A percentile compares a stretch with the other conserved stretches of the same genome.
Evolutionary conservation across 495 filamentous ascomycete genomes (phyloP).

Genomic region (Aspergillus carlsbadensis): DNA sequence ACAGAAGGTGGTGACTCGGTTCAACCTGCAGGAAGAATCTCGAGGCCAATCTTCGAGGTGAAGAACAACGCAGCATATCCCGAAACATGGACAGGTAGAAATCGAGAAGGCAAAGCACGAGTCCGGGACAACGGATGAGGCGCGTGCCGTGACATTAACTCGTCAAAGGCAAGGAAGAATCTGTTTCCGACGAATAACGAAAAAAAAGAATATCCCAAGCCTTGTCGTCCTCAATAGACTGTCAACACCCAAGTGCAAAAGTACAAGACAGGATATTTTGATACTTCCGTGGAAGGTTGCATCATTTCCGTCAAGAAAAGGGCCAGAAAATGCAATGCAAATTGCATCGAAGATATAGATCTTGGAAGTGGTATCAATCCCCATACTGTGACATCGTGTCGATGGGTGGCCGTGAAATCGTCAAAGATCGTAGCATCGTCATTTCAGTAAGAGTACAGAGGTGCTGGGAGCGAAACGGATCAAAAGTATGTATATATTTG

Average conservation of each 20-base stretch:
- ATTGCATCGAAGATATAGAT: slow-evolving; percentile 27
- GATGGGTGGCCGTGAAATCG: slow-evolving; percentile 40
- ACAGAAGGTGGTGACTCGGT: slow-evolving; percentile 5
- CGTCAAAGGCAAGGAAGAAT: slow-evolving; percentile 15
- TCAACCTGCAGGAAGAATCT: not conserved
- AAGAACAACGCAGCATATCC: slow-evolving; percentile 18
- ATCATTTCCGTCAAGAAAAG: slow-evolving; percentile 21
- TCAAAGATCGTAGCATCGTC: slow-evolving; percentile 47
- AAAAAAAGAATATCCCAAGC: slow-evolving; percentile 11
- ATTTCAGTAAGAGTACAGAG: slow-evolving; percentile 46
- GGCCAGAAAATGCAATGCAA: slow-evolving; percentile 24
- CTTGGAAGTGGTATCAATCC: slow-evolving; percentile 32
- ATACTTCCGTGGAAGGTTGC: slow-evolving; percentile 16
- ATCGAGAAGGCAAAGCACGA: slow-evolving; percentile 29
- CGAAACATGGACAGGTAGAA: slow-evolving; percentile 16
- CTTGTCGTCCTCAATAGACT: slow-evolving; percentile 13
- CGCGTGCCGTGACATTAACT: slow-evolving; percentile 3
- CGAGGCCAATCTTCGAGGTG: slow-evolving; percentile 7
- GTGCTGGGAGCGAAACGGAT: slow-evolving; percentile 6
- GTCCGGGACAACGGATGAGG: slow-evolving; percentile 14
- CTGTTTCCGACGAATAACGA: slow-evolving; percentile 12
- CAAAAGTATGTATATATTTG: slow-evolving; percentile 37
- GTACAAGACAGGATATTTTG: slow-evolving; percentile 26
- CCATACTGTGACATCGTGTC: slow-evolving; percentile 34
- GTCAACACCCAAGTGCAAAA: slow-evolving; percentile 20